Conservation (phyloP, 2,329 filamentous ascomycete species). For the Epichloe gansuensis region DNA sequence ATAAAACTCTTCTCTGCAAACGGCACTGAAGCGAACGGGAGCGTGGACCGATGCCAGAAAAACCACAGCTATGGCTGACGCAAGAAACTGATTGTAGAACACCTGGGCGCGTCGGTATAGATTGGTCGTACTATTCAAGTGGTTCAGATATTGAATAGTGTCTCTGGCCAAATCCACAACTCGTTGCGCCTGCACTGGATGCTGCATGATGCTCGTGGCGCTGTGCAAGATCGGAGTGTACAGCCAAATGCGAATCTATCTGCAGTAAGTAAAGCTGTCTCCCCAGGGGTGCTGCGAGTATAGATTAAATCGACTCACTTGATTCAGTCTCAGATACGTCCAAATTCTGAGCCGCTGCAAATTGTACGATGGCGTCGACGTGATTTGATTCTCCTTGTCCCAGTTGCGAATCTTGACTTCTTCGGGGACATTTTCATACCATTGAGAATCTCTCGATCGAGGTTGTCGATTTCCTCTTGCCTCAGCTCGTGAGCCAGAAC, state of each 20-base stretch:
- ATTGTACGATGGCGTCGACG: conserved; percentile 47
- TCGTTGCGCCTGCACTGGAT: conserved; percentile 60
- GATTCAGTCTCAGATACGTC: conserved; percentile 76
- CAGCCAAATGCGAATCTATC: conserved; percentile 66
- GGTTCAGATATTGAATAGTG: conserved; percentile 58
- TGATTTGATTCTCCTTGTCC: conserved; percentile 39
- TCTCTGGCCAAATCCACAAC: conserved; percentile 67
- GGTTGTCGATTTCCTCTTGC: conserved; percentile 61
- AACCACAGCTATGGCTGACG: conserved; percentile 61
- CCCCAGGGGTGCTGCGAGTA: neutral
- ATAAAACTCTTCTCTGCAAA: conserved; percentile 66
- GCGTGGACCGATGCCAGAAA: conserved; percentile 69
- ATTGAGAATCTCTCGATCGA: conserved; percentile 80
- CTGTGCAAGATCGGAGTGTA: conserved; percentile 82
- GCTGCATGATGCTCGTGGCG: conserved; percentile 67
- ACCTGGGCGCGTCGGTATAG: conserved; percentile 61
- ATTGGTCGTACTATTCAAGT: conserved; percentile 59
- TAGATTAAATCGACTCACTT: conserved; percentile 28
- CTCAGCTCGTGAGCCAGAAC: conserved; percentile 51
- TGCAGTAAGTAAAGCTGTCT: neutral
- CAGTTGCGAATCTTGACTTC: conserved; percentile 48
- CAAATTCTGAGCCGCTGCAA: conserved; percentile 67
- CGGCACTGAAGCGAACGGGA: conserved; percentile 55
- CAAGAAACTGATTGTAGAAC: conserved; percentile 71
- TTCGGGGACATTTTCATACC: conserved; percentile 67